Evolutionary conservation across 2,329 filamentous ascomycete species (phyloP).

Genomic region (Amylocarpus encephaloides): DNA sequence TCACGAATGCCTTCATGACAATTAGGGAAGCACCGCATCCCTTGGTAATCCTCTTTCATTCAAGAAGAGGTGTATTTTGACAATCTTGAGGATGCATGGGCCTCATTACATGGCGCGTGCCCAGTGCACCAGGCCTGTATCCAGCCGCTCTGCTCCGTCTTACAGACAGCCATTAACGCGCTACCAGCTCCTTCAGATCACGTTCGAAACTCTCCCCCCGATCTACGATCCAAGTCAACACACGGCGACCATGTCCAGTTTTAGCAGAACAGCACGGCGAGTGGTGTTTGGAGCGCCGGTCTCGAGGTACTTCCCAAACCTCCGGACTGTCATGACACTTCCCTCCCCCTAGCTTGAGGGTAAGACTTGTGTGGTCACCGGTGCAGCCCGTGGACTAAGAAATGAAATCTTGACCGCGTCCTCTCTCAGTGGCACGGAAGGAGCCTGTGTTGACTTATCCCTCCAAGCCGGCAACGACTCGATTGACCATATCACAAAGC

Average conservation of each 20-base stretch:
- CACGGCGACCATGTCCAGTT: neutral
- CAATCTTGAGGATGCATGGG: neutral
- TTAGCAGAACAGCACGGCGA: neutral
- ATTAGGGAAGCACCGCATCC: too few relatives aligned
- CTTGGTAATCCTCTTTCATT: too few relatives aligned
- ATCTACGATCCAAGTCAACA: neutral
- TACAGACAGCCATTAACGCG: neutral
- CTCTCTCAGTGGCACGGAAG: conserved; percentile 23
- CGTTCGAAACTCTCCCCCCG: neutral
- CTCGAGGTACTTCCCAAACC: neutral
- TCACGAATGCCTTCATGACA: too few relatives aligned
- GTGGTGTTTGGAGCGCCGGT: neutral
- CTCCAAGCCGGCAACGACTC: conserved; percentile 19
- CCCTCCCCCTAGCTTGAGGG: conserved; percentile 38
- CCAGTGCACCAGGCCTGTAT: neutral
- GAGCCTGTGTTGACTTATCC: conserved; percentile 23
- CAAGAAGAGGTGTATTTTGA: neutral
- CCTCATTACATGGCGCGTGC: neutral
- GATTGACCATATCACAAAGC: conserved; percentile 28
- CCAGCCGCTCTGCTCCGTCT: neutral
- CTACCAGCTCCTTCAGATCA: neutral
- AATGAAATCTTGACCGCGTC: conserved; percentile 41
- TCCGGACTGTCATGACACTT: conserved; percentile 21
- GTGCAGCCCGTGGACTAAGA: conserved; percentile 45
- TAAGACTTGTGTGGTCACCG: conserved; percentile 43